Conservation (phyloP, 371 early-diverging fungal species). For the Mucor racemosus region DNA sequence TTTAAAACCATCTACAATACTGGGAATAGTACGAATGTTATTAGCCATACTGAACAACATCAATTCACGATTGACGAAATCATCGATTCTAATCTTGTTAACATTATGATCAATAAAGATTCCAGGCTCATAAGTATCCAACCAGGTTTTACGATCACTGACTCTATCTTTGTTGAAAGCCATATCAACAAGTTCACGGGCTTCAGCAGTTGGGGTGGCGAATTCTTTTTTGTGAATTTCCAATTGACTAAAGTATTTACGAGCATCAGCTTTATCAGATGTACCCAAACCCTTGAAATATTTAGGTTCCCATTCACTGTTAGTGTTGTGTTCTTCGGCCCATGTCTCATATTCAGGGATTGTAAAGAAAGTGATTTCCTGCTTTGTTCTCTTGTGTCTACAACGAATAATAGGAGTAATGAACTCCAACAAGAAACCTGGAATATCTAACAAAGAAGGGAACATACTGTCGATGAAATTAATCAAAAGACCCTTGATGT, state of each 20-base stretch:
- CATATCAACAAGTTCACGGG: slow-evolving; percentile 91
- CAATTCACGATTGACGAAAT: slow-evolving; percentile 98
- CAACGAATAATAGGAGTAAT: slow-evolving; percentile 98
- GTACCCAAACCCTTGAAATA: slow-evolving; percentile 99
- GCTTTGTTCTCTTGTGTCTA: slow-evolving; percentile 66
- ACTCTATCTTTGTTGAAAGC: slow-evolving; percentile 99
- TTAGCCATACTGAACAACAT: slow-evolving; percentile 98
- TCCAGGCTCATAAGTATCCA: slow-evolving; percentile 86
- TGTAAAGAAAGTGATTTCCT: slow-evolving; percentile 88
- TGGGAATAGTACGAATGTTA: slow-evolving; percentile 98
- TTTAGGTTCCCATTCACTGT: slow-evolving; percentile 85
- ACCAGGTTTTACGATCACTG: slow-evolving; percentile 98
- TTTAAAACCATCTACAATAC: slow-evolving; percentile 98
- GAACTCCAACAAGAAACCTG: slow-evolving; percentile 97
- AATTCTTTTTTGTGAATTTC: slow-evolving; percentile 91
- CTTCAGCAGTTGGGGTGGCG: slow-evolving; percentile 62
- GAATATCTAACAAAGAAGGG: slow-evolving; percentile 93
- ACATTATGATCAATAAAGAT: slow-evolving; percentile 93
- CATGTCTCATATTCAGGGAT: slow-evolving; percentile 97
- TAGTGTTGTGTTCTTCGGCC: slow-evolving; percentile 71
- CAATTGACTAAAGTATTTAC: slow-evolving; percentile 92
- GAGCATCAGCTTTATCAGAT: slow-evolving; percentile 90
- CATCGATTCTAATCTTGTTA: slow-evolving; percentile 80
- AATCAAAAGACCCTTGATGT: slow-evolving; percentile 99
- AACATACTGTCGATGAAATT: slow-evolving; percentile 99